These are phyloP conservation scores for Candida railenensis DNA, from an alignment of 805 yeast genomes.

Conservation along the genomic window DNA sequence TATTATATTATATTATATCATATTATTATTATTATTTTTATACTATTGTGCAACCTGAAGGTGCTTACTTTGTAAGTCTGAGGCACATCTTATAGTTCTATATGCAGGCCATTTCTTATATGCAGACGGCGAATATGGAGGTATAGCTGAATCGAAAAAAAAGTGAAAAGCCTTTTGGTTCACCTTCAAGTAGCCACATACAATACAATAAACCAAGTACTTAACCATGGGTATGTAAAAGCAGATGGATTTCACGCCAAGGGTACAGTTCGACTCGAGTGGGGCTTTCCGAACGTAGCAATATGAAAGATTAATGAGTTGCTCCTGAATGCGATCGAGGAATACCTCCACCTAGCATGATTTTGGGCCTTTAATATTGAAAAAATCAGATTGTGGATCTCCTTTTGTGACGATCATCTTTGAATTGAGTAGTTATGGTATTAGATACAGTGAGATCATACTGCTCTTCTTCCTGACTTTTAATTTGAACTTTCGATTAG, in stretches of 20 bases:
- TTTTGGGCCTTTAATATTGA: no score
- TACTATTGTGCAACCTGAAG: background rate
- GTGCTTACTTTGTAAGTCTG: background rate
- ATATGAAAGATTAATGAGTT: no score
- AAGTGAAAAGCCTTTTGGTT: background rate
- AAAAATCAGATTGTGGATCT: no score
- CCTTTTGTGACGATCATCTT: no score
- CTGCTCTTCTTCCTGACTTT: background rate
- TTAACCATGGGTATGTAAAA: conserved; percentile 4
- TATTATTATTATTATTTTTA: background rate
- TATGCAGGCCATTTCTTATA: background rate
- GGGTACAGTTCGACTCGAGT: no score
- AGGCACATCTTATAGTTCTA: background rate
- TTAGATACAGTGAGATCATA: no score
- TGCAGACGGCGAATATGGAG: conserved; percentile 3
- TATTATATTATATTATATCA: background rate
- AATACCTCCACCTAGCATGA: no score
- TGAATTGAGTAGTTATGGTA: no score
- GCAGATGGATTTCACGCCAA: no score
- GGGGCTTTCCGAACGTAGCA: no score
- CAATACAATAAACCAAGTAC: background rate
- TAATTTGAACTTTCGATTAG: background rate
- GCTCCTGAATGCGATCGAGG: no score
- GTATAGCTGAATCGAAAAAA: background rate
- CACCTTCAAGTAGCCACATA: background rate